Evolutionary conservation across 495 filamentous ascomycete species (phyloP), one percentile per base, ranked within the genome.

Genomic region (Penicillium bovifimosum): DNA sequence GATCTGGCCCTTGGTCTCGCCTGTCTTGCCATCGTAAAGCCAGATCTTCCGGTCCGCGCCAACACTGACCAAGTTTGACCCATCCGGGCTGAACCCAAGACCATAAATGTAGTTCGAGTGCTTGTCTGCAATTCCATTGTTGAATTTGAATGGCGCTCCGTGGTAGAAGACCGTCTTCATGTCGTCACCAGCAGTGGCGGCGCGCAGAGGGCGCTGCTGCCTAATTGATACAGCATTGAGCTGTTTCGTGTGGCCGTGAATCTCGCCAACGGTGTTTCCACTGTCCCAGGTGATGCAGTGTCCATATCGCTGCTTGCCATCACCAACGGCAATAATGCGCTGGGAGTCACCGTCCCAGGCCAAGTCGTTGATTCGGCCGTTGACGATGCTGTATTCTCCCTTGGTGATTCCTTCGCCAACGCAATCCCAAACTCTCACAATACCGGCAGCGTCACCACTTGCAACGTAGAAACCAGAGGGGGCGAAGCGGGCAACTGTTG

Each of bases 341-440:
- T 96, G 91, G 43, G 87, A 91, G 68, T 98, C 93, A 41, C 92
- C 95, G 66, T 97, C 93, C 91, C 93, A 98, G 9, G 92, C 90
- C 42, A 98, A 76, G 64, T 97, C 93, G 65, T 93, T 93, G 67
- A 98, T 95, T 41, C 88, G 85, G 29, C 93, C 95, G 45, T 89
- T 91, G 57, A 97, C 90, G 66, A 96, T 96, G 54, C 82, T 81
- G 69, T 96, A 97, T 67, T 97, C 93, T 47, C 91, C 86, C 60
- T 82, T 83, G 47, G 78, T 81, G 41, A 74, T 67, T 16, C 79
- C 78, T 24, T 80, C 76, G 13, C 80, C 78, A 40, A 74, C 67
- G 47, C 74, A 80, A 64, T 96, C 90, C 93, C 93, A 98, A 9
- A 98, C 88, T 47, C 87, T 78, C 34, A 97, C 88, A 39, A 78